Evolutionary conservation across 805 yeast species (phyloP).

Genomic region (Nakazawaea ernobii): DNA sequence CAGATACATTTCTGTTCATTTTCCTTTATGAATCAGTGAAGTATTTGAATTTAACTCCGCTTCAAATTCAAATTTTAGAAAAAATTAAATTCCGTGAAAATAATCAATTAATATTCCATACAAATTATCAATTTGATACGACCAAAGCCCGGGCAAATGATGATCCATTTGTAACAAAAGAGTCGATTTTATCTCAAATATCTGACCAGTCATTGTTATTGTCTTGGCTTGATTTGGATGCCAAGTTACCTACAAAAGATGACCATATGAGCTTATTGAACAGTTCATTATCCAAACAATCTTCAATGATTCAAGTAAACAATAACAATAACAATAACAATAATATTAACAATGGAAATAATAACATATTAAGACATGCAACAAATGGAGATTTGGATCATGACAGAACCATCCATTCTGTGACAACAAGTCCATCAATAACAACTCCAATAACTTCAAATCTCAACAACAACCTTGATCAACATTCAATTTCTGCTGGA

Average conservation of each 20-base stretch:
- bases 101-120: not conserved
- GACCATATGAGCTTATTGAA: conserved; percentile 4
- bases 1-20: conserved; percentile 30
- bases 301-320: not conserved
- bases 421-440: not conserved
- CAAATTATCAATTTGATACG: not conserved
- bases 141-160: not conserved
- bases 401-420: not conserved
- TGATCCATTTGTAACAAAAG: conserved; percentile 4
- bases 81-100: not conserved
- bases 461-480: not conserved
- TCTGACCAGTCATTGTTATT: not conserved
- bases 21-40: conserved; percentile 20
- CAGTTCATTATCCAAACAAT: conserved; percentile 2
- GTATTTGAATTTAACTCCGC: not conserved
- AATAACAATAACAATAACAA: not conserved
- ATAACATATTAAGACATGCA: too few relatives aligned
- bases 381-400: not conserved
- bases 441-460: conserved; percentile 3
- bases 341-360: not conserved
- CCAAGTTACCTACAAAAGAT: not conserved
- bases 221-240: conserved; percentile 6
- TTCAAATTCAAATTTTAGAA: not conserved
- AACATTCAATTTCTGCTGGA: not conserved
- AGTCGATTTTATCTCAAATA: not conserved